A percentile compares a stretch with the other conserved stretches of the same genome.
These are phyloP conservation scores for Xerocomus brunneocitrinus DNA, from an alignment of 768 basidiomycete species.

Conservation along the genomic window DNA sequence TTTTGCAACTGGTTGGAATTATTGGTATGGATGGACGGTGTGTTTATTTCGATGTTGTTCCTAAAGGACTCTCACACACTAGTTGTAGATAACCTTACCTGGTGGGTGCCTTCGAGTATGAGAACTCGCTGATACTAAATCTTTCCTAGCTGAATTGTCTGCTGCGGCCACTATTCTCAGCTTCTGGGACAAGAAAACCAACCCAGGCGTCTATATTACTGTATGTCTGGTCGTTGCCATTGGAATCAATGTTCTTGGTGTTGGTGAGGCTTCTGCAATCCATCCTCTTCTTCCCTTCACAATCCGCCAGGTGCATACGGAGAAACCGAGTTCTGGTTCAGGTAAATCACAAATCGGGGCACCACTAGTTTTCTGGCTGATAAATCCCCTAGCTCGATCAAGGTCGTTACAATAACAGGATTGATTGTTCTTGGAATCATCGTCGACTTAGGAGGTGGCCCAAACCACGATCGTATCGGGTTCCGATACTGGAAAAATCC, in stretches of 20 bases:
- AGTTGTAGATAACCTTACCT: slow-evolving; percentile 21
- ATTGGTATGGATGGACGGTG: slow-evolving; percentile 38
- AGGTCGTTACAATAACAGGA: slow-evolving; percentile 45
- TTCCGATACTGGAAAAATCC: slow-evolving; percentile 49
- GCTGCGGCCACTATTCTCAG: slow-evolving; percentile 49
- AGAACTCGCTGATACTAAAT: not conserved
- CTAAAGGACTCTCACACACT: not conserved
- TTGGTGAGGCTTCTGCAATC: slow-evolving; percentile 21
- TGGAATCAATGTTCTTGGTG: slow-evolving; percentile 42
- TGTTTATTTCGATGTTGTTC: not conserved
- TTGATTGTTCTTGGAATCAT: slow-evolving; percentile 45
- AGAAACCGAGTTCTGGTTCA: slow-evolving; percentile 49
- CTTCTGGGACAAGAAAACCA: slow-evolving; percentile 40
- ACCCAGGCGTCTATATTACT: slow-evolving; percentile 48
- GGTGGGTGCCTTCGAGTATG: slow-evolving; percentile 10
- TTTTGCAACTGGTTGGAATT: slow-evolving; percentile 42
- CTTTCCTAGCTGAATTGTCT: slow-evolving; percentile 38
- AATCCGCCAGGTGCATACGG: slow-evolving; percentile 36
- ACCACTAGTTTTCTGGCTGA: not conserved
- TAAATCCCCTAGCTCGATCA: slow-evolving; percentile 38
- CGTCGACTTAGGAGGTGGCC: slow-evolving; percentile 50
- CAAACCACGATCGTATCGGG: slow-evolving; percentile 47
- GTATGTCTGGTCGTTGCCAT: slow-evolving; percentile 49
- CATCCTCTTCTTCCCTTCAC: not conserved
- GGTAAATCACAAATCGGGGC: slow-evolving; percentile 9